These are phyloP conservation scores for Malassezia dermatis DNA, from an alignment of 1,284 basidiomycete genomes.

Conservation along the genomic window DNA sequence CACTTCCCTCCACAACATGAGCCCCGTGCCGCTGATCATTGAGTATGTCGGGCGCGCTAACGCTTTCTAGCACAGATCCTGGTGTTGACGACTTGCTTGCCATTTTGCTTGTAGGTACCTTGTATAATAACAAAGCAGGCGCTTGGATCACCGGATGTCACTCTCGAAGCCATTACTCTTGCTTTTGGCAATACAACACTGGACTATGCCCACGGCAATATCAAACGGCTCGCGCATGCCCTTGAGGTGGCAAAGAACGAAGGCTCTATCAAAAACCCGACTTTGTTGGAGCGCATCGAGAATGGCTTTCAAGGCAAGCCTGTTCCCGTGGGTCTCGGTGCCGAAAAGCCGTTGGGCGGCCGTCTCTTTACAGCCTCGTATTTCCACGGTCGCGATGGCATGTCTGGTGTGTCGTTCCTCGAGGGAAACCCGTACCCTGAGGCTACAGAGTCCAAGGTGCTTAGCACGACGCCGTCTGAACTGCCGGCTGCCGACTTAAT, in stretches of 20 bases:
- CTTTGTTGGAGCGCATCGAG: constrained; percentile 53
- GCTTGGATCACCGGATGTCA: constrained; percentile 30
- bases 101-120: constrained; percentile 52
- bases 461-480: constrained; percentile 50
- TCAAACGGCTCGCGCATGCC: constrained; percentile 51
- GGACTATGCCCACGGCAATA: constrained; percentile 54
- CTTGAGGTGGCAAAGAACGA: constrained; percentile 50
- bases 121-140: constrained; percentile 56
- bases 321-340: constrained; percentile 25
- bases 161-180: constrained; percentile 57
- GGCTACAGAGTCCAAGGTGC: constrained; percentile 13
- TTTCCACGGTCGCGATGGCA: constrained; percentile 51
- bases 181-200: constrained; percentile 53
- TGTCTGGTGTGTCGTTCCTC: constrained; percentile 32
- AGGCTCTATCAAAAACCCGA: constrained; percentile 61
- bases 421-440: constrained; percentile 31
- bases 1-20: neutral
- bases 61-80: constrained; percentile 45
- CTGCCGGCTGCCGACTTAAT: constrained; percentile 58
- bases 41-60: constrained; percentile 7
- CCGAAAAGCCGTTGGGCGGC: constrained; percentile 60
- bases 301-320: constrained; percentile 17
- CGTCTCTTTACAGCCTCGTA: constrained; percentile 70
- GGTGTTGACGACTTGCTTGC: constrained; percentile 85
- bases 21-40: constrained; percentile 11